Conservation (phyloP, 768 basidiomycete species). For the Cubamyces lactineus region DNA sequence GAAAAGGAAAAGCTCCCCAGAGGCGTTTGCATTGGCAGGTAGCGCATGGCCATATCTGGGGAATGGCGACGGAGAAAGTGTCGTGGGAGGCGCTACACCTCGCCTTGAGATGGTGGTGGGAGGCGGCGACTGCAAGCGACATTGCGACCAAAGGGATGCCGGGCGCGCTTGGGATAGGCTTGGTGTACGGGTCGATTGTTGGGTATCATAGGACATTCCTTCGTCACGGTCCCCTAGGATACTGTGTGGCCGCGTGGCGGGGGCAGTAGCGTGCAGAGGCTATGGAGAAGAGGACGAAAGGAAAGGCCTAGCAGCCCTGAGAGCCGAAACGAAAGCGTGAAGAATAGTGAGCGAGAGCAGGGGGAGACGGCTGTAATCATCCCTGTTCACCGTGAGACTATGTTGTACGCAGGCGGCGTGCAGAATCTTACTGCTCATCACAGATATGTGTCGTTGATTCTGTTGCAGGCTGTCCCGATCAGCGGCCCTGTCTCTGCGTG, state of each 20-base stretch:
- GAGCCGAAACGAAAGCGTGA: conserved; percentile 25
- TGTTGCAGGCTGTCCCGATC: neutral
- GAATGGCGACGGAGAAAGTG: conserved; percentile 86
- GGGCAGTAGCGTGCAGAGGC: neutral
- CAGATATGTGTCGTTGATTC: neutral
- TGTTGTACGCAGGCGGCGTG: neutral
- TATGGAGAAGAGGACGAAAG: conserved; percentile 10
- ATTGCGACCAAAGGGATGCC: conserved; percentile 84
- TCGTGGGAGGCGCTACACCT: conserved; percentile 59
- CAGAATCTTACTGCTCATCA: neutral
- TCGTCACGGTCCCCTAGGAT: conserved; percentile 59
- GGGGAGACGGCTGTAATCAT: neutral
- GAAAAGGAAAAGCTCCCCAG: conserved; percentile 93
- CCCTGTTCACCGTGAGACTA: neutral
- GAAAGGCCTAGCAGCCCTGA: conserved; percentile 27
- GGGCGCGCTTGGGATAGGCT: conserved; percentile 52
- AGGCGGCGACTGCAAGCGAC: conserved; percentile 69
- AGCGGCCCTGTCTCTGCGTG: neutral
- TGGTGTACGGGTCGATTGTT: conserved; percentile 31
- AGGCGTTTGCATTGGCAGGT: conserved; percentile 70
- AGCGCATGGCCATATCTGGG: conserved; percentile 96
- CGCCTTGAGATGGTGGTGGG: conserved; percentile 69
- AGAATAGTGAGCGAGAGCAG: conserved; percentile 5
- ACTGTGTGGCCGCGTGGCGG: conserved; percentile 58
- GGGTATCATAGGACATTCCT: conserved; percentile 89